Evolutionary conservation across 2,329 filamentous ascomycete genomes (phyloP), one percentile per base, ranked within the genome.

Genomic region (Diplodia sapinea): DNA sequence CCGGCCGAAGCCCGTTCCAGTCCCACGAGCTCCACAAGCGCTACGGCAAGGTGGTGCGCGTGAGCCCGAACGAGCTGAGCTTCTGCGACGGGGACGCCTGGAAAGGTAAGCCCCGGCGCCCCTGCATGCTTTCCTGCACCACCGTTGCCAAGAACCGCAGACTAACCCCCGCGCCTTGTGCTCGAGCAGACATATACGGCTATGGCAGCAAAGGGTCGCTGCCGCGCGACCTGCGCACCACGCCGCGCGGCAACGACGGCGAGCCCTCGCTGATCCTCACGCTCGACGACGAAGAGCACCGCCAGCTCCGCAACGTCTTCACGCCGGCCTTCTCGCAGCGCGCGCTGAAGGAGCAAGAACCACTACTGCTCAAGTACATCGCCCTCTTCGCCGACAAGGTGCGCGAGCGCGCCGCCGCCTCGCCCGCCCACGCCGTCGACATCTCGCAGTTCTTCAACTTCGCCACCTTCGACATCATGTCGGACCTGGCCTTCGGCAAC

Each of bases 11-110:
- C 13, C 31, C 70, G 0, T 20, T 56, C 7, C 77, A 74, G 72
- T 47, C 76, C n/a, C 71, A 71, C 29, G 52, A 73, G 3, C 71
- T 79, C 2, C 81, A 83, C 63, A 72, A 76, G 13, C 73, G 75
- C 59, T 82, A 81, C 68, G 82, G 82, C 29, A 76, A 80, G 1
- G 79, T 77, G 2, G 80, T 83, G 0, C 76, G 81, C 9, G 69
- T 82, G 4, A 73, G 75, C 0, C 81, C 81, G 0, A 77, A 75
- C 23, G 79, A 83, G 63, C 23, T 65, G 20, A 54, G 63, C 29
- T 65, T 20, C 15, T 47, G 31, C 15, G 50, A 54, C 63, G 51
- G n/a, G 9, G 38, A 65, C 15, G 63, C 63, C 17, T 65, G 63
- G 63, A 64, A 52, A 64, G 68, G 12, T 76, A 36, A 11, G 8